Base-by-base conservation (phyloP, 768 basidiomycete genomes). In the Naganishia friedmannii region DNA sequence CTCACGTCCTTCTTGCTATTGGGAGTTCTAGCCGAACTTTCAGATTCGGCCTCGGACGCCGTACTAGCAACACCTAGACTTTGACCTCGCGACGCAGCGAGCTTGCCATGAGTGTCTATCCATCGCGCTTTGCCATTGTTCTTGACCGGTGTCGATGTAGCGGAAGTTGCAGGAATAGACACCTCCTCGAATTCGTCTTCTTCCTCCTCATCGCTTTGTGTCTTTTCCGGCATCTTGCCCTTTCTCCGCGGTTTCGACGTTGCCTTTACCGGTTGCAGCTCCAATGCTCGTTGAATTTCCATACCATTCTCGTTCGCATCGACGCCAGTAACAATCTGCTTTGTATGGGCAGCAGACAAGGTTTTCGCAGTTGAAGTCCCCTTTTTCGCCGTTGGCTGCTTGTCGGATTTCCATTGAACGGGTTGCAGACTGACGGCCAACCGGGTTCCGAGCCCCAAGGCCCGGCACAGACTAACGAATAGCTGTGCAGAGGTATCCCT, bases 371-470 rank as follows among this genome's bases (percentile, higher is more conserved):
- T 13, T 60, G 29, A 45, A n/a, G 29, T 66, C 8, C 55, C 65
- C 57, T 77, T 78, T 63, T 76, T 76, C 42, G 72, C 65, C 46
- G 72, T 57, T 2, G 72, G 69, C 5, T 75, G 71, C 66, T 80
- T 81, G 58, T 81, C 80, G 46, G 80, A 86, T 78, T 93, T 86
- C 93, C 93, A 97, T 12, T 93, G 92, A 12, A 97, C 88, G 66
- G 91, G 88, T 81, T 98, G 95, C 53, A 99, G 81, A 76, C 92
- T 95, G 73, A 89, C 89, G 12, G 97, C 90, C 65, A 98, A 83
- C 56, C 96, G 84, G 7, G 93, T 87, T 0, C 93, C 93, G 23
- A 98, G 87, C 13, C 88, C 89, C 7, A 97, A 84, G 7, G 88
- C 91, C 26, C 96, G 86, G 79, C 92, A 92, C 0, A 96, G 83